These are phyloP conservation scores for Zygosaccharomyces sapae DNA, from an alignment of 1,139 yeast genomes.

Conservation along the genomic window DNA sequence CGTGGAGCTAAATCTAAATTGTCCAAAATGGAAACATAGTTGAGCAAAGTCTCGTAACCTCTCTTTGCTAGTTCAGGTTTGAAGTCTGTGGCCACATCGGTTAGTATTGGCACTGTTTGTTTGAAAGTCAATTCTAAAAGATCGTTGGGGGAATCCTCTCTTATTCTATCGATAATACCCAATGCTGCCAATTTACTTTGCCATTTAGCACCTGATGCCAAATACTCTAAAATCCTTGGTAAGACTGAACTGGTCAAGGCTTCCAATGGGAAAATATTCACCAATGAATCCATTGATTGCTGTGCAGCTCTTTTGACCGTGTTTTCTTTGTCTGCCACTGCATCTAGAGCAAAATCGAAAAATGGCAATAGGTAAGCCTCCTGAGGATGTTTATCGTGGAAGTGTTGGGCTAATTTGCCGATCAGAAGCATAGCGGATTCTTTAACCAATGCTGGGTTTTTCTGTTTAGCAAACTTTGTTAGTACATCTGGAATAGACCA, in stretches of 20 bases:
- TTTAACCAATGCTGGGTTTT: conserved; percentile 67
- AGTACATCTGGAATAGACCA: conserved; percentile 65
- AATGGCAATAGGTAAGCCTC: conserved; percentile 69
- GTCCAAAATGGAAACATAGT: conserved; percentile 77
- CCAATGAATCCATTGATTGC: conserved; percentile 60
- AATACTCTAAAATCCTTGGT: conserved; percentile 57
- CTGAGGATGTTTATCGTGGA: conserved; percentile 64
- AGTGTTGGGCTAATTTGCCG: conserved; percentile 61
- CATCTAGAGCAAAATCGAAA: conserved; percentile 56
- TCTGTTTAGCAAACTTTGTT: conserved; percentile 64
- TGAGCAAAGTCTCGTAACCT: conserved; percentile 66
- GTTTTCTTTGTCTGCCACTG: conserved; percentile 79
- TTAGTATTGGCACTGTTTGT: conserved; percentile 74
- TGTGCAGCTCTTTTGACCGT: conserved; percentile 81
- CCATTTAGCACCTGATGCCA: conserved; percentile 87
- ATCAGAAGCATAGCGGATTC: conserved; percentile 70
- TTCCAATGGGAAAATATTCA: conserved; percentile 70
- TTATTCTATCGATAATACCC: conserved; percentile 63
- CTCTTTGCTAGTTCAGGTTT: conserved; percentile 92
- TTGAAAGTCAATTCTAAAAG: conserved; percentile 76
- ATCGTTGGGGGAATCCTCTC: conserved; percentile 81
- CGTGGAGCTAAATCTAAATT: conserved; percentile 89
- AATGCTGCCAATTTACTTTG: conserved; percentile 82
- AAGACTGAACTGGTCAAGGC: conserved; percentile 70
- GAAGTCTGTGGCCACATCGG: conserved; percentile 89